phyloP scores from a whole-genome alignment of 2,329 filamentous ascomycete genomes.

The Monilinia fructigena region DNA sequence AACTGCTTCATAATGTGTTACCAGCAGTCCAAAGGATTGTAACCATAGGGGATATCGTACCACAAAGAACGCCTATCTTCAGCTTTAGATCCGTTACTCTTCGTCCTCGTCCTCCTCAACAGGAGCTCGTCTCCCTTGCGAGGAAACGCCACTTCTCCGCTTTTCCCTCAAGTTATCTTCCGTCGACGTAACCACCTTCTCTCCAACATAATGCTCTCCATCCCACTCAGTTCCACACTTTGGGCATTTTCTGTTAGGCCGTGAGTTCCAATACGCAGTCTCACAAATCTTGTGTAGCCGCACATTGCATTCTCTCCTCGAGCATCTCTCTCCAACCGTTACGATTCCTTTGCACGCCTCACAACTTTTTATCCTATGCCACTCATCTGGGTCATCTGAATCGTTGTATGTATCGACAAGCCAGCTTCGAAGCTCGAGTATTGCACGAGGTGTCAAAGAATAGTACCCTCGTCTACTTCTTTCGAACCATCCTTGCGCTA shows the following conservation, averaged over 20 bases:
- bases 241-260: constrained; percentile 59
- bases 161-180: constrained; percentile 39
- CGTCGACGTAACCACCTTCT: constrained; percentile 38
- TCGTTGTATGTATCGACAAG: constrained; percentile 90
- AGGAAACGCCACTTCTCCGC: constrained; percentile 34
- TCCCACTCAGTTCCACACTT: constrained; percentile 54
- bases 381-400: constrained; percentile 55
- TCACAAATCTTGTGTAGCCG: constrained; percentile 77
- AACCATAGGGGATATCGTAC: constrained; percentile 12
- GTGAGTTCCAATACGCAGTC: constrained; percentile 67
- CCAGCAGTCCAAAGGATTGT: background rate
- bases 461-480: constrained; percentile 71
- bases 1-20: background rate
- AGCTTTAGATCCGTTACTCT: background rate
- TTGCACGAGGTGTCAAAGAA: constrained; percentile 68
- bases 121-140: constrained; percentile 21
- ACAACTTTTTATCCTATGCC: constrained; percentile 80
- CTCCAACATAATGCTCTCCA: constrained; percentile 39
- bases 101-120: constrained; percentile 24
- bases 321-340: constrained; percentile 78
- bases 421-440: constrained; percentile 85
- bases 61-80: constrained; percentile 12
- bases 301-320: constrained; percentile 62
- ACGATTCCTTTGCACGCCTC: constrained; percentile 87
- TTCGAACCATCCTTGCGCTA: constrained; percentile 83